Evolutionary conservation across 2,329 filamentous ascomycete genomes (phyloP).

Genomic region (Alternaria brassicae): DNA sequence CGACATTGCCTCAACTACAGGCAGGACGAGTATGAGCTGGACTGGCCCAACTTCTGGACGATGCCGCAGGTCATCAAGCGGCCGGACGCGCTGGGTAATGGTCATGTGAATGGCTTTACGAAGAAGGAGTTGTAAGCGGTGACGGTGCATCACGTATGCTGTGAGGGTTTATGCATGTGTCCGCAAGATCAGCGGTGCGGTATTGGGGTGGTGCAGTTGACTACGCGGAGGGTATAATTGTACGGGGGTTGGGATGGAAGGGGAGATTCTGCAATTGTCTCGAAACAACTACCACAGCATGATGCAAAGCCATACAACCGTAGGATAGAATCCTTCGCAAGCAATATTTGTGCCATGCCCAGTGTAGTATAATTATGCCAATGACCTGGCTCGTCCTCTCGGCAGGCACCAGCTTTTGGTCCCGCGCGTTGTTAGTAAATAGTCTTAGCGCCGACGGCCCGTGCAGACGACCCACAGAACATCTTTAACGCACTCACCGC

Average conservation of each 20-base stretch:
- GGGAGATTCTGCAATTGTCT: background rate
- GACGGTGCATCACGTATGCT: background rate
- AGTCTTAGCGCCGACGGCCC: constrained; percentile 30
- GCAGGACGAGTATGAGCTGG: constrained; percentile 73
- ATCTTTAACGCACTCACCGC: constrained; percentile 39
- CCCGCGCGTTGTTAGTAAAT: constrained; percentile 25
- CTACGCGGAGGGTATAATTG: background rate
- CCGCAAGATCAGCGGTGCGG: constrained; percentile 1
- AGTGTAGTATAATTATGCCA: background rate
- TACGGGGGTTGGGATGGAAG: background rate
- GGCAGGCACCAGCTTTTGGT: constrained; percentile 14
- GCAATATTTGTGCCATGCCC: background rate
- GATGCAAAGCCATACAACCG: background rate
- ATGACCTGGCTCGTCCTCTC: background rate
- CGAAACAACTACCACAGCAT: background rate
- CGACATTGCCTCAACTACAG: constrained; percentile 76
- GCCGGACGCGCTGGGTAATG: constrained; percentile 10
- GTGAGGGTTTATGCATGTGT: constrained; percentile 1
- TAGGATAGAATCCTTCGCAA: background rate
- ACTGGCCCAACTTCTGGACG: constrained; percentile 69
- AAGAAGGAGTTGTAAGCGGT: constrained; percentile 44
- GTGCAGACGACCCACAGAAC: constrained; percentile 34
- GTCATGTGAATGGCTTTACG: constrained; percentile 26
- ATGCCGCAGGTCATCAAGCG: constrained; percentile 60
- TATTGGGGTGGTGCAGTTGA: too few species aligned